Percentiles rank a stretch among this genome's conserved stretches.
Evolutionary conservation across 2,329 filamentous ascomycete genomes (phyloP).

Genomic region (Phaeophleospora eucalypticola): DNA sequence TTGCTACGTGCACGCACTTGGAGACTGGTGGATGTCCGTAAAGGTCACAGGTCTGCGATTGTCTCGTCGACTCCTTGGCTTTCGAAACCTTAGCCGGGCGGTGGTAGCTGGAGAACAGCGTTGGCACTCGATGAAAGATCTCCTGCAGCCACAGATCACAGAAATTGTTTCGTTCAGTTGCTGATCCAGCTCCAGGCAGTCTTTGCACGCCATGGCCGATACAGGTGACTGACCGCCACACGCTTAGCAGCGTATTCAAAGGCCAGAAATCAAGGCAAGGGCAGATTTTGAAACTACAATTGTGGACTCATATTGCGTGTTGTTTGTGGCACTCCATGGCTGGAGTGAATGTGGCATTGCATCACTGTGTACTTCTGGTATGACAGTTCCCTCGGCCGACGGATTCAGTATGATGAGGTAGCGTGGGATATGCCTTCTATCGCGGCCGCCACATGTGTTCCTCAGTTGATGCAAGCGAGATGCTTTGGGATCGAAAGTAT

Average conservation of each 20-base stretch:
- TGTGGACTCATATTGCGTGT: neutral
- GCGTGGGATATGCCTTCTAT: neutral
- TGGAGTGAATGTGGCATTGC: neutral
- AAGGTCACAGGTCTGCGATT: too few relatives aligned
- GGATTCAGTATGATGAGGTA: neutral
- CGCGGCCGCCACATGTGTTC: neutral
- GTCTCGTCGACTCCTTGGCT: too few relatives aligned
- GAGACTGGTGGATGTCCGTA: too few relatives aligned
- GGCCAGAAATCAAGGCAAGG: slow-evolving; percentile 4
- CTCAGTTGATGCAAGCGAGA: neutral
- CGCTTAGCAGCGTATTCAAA: neutral
- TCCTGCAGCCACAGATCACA: too few relatives aligned
- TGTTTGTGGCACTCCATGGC: neutral
- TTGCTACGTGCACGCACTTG: too few relatives aligned
- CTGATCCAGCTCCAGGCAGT: neutral
- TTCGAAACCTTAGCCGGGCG: too few relatives aligned
- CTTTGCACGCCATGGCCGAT: neutral
- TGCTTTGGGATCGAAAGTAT: too few relatives aligned
- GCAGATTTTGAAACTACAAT: neutral
- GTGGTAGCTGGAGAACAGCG: too few relatives aligned
- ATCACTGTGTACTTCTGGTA: neutral
- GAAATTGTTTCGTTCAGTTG: too few relatives aligned
- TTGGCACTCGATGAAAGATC: too few relatives aligned
- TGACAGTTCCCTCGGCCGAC: neutral
- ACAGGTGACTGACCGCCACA: neutral